phyloP scores from a whole-genome alignment of 2,329 filamentous ascomycete species.

The Epichloe hybrida region DNA sequence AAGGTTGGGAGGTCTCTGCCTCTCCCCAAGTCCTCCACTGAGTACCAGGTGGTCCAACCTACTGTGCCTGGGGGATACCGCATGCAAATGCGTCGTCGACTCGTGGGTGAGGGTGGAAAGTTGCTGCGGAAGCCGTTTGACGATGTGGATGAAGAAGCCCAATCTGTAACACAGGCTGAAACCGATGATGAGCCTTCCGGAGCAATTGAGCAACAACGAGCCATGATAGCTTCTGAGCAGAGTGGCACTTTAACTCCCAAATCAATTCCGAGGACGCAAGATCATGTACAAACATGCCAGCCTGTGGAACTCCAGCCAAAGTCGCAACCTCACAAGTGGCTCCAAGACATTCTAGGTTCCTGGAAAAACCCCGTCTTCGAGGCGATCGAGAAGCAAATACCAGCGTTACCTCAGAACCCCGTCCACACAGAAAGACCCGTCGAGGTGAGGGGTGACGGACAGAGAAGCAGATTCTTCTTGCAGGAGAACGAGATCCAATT shows the following conservation, averaged over 20 bases:
- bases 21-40: neutral
- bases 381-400: slow-evolving; percentile 31
- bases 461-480: slow-evolving; percentile 5
- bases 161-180: no score
- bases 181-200: no score
- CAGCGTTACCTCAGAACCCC: slow-evolving; percentile 19
- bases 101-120: slow-evolving; percentile 28
- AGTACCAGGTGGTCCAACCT: neutral
- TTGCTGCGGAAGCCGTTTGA: slow-evolving; percentile 33
- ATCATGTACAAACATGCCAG: neutral
- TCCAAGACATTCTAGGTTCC: slow-evolving; percentile 42
- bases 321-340: slow-evolving; percentile 32
- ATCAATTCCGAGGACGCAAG: neutral
- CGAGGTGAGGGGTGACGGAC: slow-evolving; percentile 2
- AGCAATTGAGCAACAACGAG: neutral
- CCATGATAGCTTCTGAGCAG: neutral
- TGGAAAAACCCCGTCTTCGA: slow-evolving; percentile 72
- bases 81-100: slow-evolving; percentile 6
- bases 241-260: neutral
- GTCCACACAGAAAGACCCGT: neutral
- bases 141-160: slow-evolving; percentile 11
- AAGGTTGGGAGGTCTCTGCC: slow-evolving; percentile 15
- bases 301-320: slow-evolving; percentile 3
- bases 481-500: slow-evolving; percentile 13
- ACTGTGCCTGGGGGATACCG: neutral